Base-by-base conservation (phyloP, 495 filamentous ascomycete genomes). In the Annulohypoxylon stygium region DNA sequence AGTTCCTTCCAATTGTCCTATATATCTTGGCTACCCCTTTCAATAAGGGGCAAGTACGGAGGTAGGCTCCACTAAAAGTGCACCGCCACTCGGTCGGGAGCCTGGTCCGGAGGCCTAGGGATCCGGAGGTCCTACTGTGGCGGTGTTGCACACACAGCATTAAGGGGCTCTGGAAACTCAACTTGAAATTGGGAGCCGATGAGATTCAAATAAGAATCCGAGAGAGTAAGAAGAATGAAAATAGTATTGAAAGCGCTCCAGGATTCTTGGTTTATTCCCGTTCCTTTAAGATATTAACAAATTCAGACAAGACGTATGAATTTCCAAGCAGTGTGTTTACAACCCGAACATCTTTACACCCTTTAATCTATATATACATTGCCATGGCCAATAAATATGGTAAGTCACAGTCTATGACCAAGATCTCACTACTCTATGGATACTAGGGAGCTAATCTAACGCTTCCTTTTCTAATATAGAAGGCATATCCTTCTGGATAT, bases 61-160 rank as follows among this genome's bases (percentile, higher is more conserved):
- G 30, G 3, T 58, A 1, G 16, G 14, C 11, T 39, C 30, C 14
- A 16, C 30, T 54, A 53, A 53, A 53, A 53, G 3, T 12, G 50
- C 50, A 16, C 50, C 25, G 23, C 14, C 25, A 33, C 25, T 6
- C 51, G 26, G 51, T 55, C 33, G 12, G 10, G 23, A 11, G 10
- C 4, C 18, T 53, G 4, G 14, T 20, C 36, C 37, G 57, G 34
- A 14, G 36, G 1, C 57, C 57, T 60, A 60, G 57, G 57, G 26
- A 10, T 43, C 57, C 57, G 57, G 30, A 60, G 36, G 34, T 41
- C 55, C 55, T 41, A 59, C 33, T 3, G 55, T 59, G 55, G 55
- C 55, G 18, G 34, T 59, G 55, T 33, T 16, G 12, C 11, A 59
- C 18, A 41, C 18, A 34, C 16, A 37, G 18, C 20, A 10, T 41